phyloP scores from a whole-genome alignment of 345 rosid genomes.

The Eucalyptus curtisii region DNA sequence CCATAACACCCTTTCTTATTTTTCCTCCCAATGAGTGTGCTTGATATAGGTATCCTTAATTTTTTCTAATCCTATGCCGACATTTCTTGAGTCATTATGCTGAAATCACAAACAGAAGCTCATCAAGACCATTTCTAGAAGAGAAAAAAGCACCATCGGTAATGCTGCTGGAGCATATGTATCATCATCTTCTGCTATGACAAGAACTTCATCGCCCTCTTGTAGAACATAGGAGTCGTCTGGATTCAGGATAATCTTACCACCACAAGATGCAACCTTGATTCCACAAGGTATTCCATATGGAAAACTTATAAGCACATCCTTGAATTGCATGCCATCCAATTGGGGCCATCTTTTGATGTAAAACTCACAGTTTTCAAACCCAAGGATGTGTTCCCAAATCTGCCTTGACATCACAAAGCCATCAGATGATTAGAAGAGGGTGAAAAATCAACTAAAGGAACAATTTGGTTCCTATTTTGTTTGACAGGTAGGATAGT shows the following conservation, averaged over 20 bases:
- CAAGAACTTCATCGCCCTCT: conserved; percentile 72
- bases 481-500: neutral
- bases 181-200: conserved; percentile 77
- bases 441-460: neutral
- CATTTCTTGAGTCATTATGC: neutral
- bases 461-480: neutral
- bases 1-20: neutral
- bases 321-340: conserved; percentile 61
- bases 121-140: neutral
- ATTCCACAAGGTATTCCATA: conserved; percentile 74
- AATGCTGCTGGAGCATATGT: conserved; percentile 47
- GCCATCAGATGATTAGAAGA: neutral
- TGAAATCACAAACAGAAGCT: neutral
- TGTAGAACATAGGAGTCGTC: conserved; percentile 52
- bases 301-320: conserved; percentile 63
- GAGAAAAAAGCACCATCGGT: conserved; percentile 55
- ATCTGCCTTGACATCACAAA: conserved; percentile 21
- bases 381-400: conserved; percentile 76
- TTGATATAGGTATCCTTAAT: neutral
- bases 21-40: neutral
- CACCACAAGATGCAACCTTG: conserved; percentile 57
- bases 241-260: conserved; percentile 62
- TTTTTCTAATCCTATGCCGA: neutral
- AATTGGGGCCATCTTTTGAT: conserved; percentile 55
- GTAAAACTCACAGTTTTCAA: conserved; percentile 74